These are phyloP conservation scores for Boeremia lycopersici DNA, from an alignment of 2,329 filamentous ascomycete genomes.

Conservation along the genomic window DNA sequence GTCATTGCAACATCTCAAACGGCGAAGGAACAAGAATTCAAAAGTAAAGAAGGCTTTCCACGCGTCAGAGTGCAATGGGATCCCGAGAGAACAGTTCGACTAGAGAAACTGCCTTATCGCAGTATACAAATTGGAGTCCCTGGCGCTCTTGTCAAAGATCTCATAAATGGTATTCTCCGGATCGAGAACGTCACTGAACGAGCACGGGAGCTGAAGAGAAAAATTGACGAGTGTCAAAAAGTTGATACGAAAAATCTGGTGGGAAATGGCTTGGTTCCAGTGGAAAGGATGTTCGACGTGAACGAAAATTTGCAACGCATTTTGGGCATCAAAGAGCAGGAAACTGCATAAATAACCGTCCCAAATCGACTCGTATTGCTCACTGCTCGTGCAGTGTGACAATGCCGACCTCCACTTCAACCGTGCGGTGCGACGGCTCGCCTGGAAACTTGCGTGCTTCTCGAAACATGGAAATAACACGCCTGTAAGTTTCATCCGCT, in stretches of 20 bases:
- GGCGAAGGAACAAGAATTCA: not conserved
- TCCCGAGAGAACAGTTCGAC: not conserved
- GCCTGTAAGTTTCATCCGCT: conserved; percentile 3
- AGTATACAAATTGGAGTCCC: not conserved
- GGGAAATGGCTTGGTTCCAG: not conserved
- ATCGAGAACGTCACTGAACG: not conserved
- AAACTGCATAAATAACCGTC: no score
- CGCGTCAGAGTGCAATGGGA: not conserved
- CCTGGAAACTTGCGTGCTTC: conserved; percentile 12
- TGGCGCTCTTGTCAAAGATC: not conserved
- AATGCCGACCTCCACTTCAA: conserved; percentile 16
- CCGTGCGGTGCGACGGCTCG: conserved; percentile 10
- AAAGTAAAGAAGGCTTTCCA: not conserved
- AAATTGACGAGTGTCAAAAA: not conserved
- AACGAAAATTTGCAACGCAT: not conserved
- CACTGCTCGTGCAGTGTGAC: not conserved
- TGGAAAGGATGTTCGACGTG: not conserved
- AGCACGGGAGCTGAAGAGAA: not conserved
- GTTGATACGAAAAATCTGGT: not conserved
- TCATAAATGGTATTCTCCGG: not conserved
- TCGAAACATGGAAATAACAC: conserved; percentile 10
- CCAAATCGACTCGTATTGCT: not conserved
- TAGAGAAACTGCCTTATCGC: not conserved
- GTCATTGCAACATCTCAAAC: not conserved
- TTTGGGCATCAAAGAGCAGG: not conserved